Conservation (phyloP, 2,329 filamentous ascomycete genomes). For the Aspergillus fumigatus region DNA sequence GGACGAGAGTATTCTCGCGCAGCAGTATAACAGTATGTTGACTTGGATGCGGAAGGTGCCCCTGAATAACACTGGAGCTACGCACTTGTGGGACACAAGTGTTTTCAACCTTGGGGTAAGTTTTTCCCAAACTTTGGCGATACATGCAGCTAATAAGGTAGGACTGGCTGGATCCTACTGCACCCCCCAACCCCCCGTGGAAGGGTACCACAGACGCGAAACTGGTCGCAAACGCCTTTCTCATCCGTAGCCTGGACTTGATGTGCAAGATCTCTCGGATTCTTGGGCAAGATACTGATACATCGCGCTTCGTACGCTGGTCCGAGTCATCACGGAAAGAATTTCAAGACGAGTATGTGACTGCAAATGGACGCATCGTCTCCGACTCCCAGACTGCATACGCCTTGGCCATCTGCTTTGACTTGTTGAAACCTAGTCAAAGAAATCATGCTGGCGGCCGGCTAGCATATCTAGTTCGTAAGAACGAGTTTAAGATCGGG, state of each 20-base stretch:
- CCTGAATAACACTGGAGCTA: conserved; percentile 8
- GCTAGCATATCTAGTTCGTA: background rate
- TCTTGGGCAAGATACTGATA: conserved; percentile 11
- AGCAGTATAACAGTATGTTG: conserved; percentile 5
- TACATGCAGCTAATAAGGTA: no score
- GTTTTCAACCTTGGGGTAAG: no score
- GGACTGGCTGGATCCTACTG: conserved; percentile 38
- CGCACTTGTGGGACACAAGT: conserved; percentile 4
- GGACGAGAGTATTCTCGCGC: conserved; percentile 26
- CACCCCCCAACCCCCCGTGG: conserved; percentile 28
- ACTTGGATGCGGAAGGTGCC: background rate
- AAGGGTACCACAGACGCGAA: conserved; percentile 23
- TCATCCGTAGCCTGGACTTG: conserved; percentile 28
- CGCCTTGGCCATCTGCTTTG: conserved; percentile 26
- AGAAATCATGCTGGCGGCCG: background rate
- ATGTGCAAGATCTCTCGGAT: conserved; percentile 22
- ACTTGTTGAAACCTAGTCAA: conserved; percentile 12
- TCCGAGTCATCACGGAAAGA: background rate
- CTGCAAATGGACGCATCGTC: conserved; percentile 18
- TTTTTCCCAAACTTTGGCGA: no score
- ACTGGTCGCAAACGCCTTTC: conserved; percentile 32
- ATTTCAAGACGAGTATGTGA: conserved; percentile 26
- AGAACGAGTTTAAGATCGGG: conserved; percentile 22
- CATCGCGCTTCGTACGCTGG: conserved; percentile 5
- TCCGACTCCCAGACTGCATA: conserved; percentile 28